Evolutionary conservation across 257 asterid genomes (phyloP), one percentile per base, ranked within the genome.

Genomic region (Haberlea rhodopensis): DNA sequence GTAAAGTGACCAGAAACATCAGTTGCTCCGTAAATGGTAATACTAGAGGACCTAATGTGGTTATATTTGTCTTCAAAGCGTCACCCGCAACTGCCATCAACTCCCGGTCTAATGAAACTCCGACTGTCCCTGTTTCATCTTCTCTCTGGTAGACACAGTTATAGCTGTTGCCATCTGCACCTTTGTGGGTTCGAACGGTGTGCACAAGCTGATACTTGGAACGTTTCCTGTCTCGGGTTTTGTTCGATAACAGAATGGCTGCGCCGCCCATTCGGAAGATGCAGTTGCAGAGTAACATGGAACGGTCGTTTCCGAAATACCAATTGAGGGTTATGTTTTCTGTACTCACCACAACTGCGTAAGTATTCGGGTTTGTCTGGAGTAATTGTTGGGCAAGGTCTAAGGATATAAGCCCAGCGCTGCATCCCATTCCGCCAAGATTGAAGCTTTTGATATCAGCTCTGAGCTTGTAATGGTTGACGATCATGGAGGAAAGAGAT

Each of bases 351-450:
- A 83, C 81, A 2, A 80, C 65, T 0, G 86, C 89, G 62, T 72
- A 73, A 1, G 82, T 55, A 65, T 71, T 67, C 1, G 84, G 82
- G 37, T 78, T 80, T 0, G 86, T 79, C 62, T 78, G 86, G 4
- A 83, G 86, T 0, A 83, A 76, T 46, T 83, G 85, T 2, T 48
- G 74, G 3, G 89, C 89, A 4, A 83, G 79, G 78, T 80, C 86
- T 0, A 80, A 55, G 3, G 89, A 80, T 2, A 83, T 80, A 15
- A 83, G 78, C 21, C 89, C 89, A 0, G 89, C 89, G 49, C 89
- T 80, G 73, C 89, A 83, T 2, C 89, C 86, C 89, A 83, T 83
- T 1, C 89, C 89, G 2, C 86, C 89, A 1, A 83, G 86, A 25
- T 83, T 83, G 62, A 57, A 78, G 75, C 84, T 83, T 53, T 71